Conservation (phyloP, 805 yeast species). For the Candida maris region DNA sequence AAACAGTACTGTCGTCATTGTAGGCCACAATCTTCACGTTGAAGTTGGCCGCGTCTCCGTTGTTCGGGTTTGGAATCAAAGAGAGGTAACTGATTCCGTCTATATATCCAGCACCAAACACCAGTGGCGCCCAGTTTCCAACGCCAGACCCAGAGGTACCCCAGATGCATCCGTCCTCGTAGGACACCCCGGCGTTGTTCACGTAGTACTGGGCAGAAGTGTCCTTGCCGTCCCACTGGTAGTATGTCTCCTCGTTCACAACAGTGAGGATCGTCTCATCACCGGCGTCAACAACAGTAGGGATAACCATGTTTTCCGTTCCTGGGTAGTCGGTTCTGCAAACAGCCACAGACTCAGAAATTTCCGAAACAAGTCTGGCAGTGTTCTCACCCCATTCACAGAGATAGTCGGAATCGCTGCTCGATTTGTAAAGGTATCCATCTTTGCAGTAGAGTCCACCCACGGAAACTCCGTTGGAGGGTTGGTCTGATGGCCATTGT, state of each 20-base stretch:
- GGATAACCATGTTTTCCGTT: conserved; percentile 75
- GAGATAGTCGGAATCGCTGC: conserved; percentile 46
- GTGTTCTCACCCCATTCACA: conserved; percentile 63
- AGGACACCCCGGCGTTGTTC: conserved; percentile 70
- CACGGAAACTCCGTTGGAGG: conserved; percentile 62
- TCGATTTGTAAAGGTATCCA: conserved; percentile 62
- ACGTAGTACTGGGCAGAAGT: conserved; percentile 76
- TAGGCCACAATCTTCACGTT: conserved; percentile 76
- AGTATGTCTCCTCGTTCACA: conserved; percentile 58
- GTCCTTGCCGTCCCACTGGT: conserved; percentile 56
- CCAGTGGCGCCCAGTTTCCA: conserved; percentile 81
- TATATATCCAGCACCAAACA: conserved; percentile 68
- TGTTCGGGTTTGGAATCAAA: conserved; percentile 76
- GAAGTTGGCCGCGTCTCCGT: conserved; percentile 53
- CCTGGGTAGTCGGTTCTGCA: conserved; percentile 84
- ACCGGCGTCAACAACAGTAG: conserved; percentile 60
- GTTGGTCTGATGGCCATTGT: conserved; percentile 72
- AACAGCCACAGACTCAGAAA: conserved; percentile 52
- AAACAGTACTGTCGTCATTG: conserved; percentile 54
- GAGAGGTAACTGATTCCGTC: conserved; percentile 63
- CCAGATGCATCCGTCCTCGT: conserved; percentile 71
- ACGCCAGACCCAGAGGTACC: conserved; percentile 54
- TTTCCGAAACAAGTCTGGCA: conserved; percentile 51
- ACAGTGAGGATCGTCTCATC: conserved; percentile 50
- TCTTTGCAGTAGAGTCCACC: conserved; percentile 63